A percentile compares a stretch with the other conserved stretches of the same genome.
Evolutionary conservation across 768 basidiomycete species (phyloP).

Genomic region (Pholiota microspora): DNA sequence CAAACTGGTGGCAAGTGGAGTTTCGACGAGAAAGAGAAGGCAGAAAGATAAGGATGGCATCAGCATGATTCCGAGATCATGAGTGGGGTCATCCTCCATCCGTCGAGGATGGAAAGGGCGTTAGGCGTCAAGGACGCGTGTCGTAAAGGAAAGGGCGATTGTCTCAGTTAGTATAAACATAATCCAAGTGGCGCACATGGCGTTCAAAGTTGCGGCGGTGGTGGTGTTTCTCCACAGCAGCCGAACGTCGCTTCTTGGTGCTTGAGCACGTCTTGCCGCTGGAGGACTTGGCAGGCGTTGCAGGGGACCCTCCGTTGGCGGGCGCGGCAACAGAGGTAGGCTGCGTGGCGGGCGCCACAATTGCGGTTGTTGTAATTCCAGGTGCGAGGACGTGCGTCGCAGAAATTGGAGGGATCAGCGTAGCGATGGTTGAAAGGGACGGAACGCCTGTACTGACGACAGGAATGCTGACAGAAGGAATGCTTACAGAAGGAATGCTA

Average conservation of each 20-base stretch:
- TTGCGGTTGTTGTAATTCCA: conserved; percentile 3
- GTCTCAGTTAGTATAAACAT: conserved; percentile 11
- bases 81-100: not conserved
- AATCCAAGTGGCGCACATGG: conserved; percentile 8
- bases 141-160: conserved; percentile 3
- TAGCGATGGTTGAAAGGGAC: conserved; percentile 13
- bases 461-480: conserved; percentile 11
- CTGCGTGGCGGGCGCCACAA: not conserved
- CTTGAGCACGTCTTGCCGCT: conserved; percentile 1
- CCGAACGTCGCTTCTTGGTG: conserved; percentile 10
- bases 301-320: conserved; percentile 4
- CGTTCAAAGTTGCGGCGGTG: conserved; percentile 5
- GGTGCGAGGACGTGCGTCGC: conserved; percentile 3
- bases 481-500: conserved; percentile 6
- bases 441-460: conserved; percentile 13
- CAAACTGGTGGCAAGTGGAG: not conserved
- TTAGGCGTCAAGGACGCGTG: not conserved
- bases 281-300: conserved; percentile 1
- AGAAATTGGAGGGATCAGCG: conserved; percentile 9
- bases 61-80: not conserved
- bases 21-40: not conserved
- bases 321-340: conserved; percentile 2
- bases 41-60: not conserved
- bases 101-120: not conserved
- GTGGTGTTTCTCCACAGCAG: conserved; percentile 12